A percentile compares a stretch with the other conserved stretches of the same genome.
Evolutionary conservation across 2,329 filamentous ascomycete genomes (phyloP).

Genomic region (Boeremia lycopersici): DNA sequence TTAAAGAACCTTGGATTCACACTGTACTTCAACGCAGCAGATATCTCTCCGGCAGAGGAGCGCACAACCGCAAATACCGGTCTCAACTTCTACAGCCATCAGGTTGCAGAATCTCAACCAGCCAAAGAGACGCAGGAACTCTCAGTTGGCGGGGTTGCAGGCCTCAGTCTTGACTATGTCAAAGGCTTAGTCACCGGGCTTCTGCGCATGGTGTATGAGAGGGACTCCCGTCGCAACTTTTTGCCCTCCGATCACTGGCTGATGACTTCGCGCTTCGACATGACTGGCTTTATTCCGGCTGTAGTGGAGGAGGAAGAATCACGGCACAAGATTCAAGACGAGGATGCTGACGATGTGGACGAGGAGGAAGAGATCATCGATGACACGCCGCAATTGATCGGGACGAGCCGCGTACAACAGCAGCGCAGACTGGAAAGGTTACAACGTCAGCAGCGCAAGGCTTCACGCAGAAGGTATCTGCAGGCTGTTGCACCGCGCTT

Average conservation of each 20-base stretch:
- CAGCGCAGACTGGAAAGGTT: slow-evolving; percentile 67
- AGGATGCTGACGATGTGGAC: slow-evolving; percentile 63
- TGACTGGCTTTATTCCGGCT: slow-evolving; percentile 83
- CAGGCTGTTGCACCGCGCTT: slow-evolving; percentile 83
- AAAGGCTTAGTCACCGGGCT: slow-evolving; percentile 80
- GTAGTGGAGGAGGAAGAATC: slow-evolving; percentile 87
- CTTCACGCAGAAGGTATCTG: slow-evolving; percentile 71
- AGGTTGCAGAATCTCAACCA: slow-evolving; percentile 26
- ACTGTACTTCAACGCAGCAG: slow-evolving; percentile 80
- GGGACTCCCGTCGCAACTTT: slow-evolving; percentile 87
- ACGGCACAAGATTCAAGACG: slow-evolving; percentile 70
- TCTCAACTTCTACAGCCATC: slow-evolving; percentile 45
- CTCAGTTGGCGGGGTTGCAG: slow-evolving; percentile 67
- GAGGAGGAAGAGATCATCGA: slow-evolving; percentile 49
- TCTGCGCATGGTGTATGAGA: slow-evolving; percentile 86
- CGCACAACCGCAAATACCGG: slow-evolving; percentile 55
- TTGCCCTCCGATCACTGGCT: slow-evolving; percentile 87
- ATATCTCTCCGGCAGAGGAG: slow-evolving; percentile 58
- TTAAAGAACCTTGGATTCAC: slow-evolving; percentile 90
- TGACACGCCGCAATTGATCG: slow-evolving; percentile 51
- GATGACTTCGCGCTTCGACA: slow-evolving; percentile 87
- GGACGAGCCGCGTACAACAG: slow-evolving; percentile 66
- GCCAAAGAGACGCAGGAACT: slow-evolving; percentile 41
- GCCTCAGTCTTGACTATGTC: slow-evolving; percentile 78
- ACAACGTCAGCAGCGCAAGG: slow-evolving; percentile 68